phyloP scores from a whole-genome alignment of 257 asterid species.

The Solanum pimpinellifolium region DNA sequence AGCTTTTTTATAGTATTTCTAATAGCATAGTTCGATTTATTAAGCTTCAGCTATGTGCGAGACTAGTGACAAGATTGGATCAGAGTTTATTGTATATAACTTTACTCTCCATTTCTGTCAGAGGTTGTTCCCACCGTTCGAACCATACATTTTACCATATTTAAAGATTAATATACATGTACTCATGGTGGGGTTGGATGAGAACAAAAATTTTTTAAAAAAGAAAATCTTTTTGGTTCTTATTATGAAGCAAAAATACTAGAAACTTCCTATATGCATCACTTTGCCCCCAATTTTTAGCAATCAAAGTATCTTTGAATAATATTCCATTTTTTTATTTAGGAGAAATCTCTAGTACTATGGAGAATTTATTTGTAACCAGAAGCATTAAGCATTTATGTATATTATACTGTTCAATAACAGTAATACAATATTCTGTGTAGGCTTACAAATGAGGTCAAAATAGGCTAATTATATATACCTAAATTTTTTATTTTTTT shows the following conservation, averaged over 20 bases:
- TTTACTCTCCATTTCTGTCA: background rate
- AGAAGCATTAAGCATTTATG: background rate
- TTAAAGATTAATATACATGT: background rate
- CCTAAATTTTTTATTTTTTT: accelerated
- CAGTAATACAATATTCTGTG: background rate
- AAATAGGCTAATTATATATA: background rate
- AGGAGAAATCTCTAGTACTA: background rate
- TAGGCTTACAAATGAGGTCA: background rate
- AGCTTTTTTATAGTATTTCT: background rate
- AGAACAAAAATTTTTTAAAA: background rate
- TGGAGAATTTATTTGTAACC: background rate
- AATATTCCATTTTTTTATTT: background rate
- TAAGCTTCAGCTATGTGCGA: background rate
- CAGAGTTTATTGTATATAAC: background rate
- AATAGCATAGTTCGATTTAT: background rate
- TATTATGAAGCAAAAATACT: background rate
- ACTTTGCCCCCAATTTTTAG: background rate
- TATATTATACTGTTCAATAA: background rate
- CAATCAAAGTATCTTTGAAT: background rate
- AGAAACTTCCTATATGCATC: background rate
- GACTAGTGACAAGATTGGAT: background rate
- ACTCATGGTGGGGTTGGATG: background rate
- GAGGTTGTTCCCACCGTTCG: background rate
- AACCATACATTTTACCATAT: no score
- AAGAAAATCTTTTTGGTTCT: background rate